Evolutionary conservation across 2,329 filamentous ascomycete genomes (phyloP), one percentile per base, ranked within the genome.

Genomic region (Trichophyton verrucosum): DNA sequence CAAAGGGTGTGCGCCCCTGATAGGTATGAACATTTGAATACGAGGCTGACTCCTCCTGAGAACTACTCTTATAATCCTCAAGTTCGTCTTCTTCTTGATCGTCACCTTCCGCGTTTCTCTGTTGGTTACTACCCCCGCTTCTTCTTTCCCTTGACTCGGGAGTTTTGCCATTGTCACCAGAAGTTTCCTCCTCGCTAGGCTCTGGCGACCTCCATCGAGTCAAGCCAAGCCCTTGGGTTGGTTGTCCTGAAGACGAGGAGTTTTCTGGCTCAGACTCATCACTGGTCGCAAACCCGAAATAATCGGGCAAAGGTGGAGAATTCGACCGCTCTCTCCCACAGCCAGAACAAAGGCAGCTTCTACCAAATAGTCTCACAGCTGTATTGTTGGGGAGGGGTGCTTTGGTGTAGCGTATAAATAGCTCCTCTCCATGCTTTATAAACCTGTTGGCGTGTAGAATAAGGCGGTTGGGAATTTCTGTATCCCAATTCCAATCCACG

Each of bases 401-500:
- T 9, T 22, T 56, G 4, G 57, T 27, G 42, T 65, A 65, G 17
- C 56, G 44, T 33, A 66, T 15, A n/a, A 20, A 24, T 6, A 73
- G 68, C 55, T 73, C 71, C 20, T 70, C 64, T 4, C 64, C 67
- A 1, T 63, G 33, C 20, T 58, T 46, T 27, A 73, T 71, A 17
- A 64, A 46, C 7, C 62, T 61, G 5, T 46, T 61, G 2, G 71
- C 68, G 65, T 67, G 71, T 33, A 73, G 59, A 9, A 72, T 56
- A 8, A 73, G 58, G 2, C 70, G 68, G 57, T 72, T 72, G 2
- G 66, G 68, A 22, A 71, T 62, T 15, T 60, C 20, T 1, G 55
- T 51, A 53, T 72, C 68, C 55, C 67, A 73, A 36, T 65, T 67
- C 69, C 70, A 73, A 11, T 58, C 61, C 9, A 70, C 71, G 44